phyloP scores from a whole-genome alignment of 768 basidiomycete genomes.

The Tremella mesenterica region DNA sequence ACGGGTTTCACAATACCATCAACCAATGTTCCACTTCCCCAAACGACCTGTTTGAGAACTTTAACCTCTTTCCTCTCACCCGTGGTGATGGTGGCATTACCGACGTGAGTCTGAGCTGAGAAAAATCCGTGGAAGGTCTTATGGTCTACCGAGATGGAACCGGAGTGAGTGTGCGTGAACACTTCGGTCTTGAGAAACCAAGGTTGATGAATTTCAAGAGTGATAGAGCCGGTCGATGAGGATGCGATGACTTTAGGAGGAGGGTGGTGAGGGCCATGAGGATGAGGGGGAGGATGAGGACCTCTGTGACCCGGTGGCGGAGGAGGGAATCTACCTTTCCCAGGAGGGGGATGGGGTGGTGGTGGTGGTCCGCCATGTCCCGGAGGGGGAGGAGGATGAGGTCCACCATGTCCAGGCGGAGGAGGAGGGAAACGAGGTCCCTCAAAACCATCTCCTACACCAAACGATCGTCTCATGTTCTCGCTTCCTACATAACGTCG shows the following conservation, averaged over 20 bases:
- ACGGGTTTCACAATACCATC: constrained; percentile 18
- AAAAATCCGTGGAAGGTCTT: constrained; percentile 24
- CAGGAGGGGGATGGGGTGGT: not conserved
- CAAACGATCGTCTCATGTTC: not conserved
- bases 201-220: constrained; percentile 18
- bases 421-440: constrained; percentile 3
- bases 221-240: constrained; percentile 19
- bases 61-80: constrained; percentile 20
- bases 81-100: constrained; percentile 10
- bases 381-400: constrained; percentile 7
- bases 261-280: constrained; percentile 5
- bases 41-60: constrained; percentile 12
- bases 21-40: constrained; percentile 15
- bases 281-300: constrained; percentile 1
- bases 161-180: constrained; percentile 18
- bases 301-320: not conserved
- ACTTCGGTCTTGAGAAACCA: constrained; percentile 10
- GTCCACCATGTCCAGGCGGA: not conserved
- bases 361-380: not conserved
- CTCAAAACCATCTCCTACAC: not conserved
- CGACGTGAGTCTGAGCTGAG: constrained; percentile 15
- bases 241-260: constrained; percentile 24
- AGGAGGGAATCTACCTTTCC: constrained; percentile 2
- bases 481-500: too few species aligned
- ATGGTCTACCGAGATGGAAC: constrained; percentile 10